These are phyloP conservation scores for Penicillium subrubescens DNA, from an alignment of 495 filamentous ascomycete genomes.

Conservation along the genomic window DNA sequence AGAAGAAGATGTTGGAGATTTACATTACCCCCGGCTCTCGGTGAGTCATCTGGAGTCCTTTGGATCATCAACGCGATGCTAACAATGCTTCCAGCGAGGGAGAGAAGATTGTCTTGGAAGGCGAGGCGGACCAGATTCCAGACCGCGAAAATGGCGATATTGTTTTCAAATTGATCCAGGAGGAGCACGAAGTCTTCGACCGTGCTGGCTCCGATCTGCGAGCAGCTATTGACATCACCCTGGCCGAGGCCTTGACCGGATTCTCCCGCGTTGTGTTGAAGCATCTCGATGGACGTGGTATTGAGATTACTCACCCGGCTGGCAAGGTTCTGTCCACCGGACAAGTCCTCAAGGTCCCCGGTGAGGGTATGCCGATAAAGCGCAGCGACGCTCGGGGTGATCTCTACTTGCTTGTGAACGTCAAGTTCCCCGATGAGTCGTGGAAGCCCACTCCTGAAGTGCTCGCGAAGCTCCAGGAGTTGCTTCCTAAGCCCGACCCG, in stretches of 20 bases:
- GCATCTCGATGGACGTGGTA: constrained; percentile 92
- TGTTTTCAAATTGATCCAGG: constrained; percentile 82
- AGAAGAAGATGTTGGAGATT: constrained; percentile 91
- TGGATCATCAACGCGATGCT: constrained; percentile 11
- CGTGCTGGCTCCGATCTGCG: constrained; percentile 82
- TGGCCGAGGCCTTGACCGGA: constrained; percentile 83
- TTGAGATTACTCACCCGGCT: constrained; percentile 69
- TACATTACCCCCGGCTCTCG: constrained; percentile 90
- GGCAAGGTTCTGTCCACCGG: constrained; percentile 78
- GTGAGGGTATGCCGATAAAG: constrained; percentile 95
- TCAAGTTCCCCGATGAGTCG: constrained; percentile 84
- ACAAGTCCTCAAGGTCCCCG: constrained; percentile 78
- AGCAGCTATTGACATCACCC: constrained; percentile 74
- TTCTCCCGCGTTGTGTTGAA: constrained; percentile 90
- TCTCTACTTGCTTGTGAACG: constrained; percentile 80
- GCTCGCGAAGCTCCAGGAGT: constrained; percentile 66
- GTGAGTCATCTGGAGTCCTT: constrained; percentile 29
- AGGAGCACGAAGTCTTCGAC: constrained; percentile 76
- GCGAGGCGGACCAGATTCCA: constrained; percentile 92
- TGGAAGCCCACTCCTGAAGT: constrained; percentile 73
- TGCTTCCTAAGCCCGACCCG: constrained; percentile 66
- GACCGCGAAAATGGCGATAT: constrained; percentile 92
- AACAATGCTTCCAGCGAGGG: constrained; percentile 58
- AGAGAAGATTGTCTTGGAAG: constrained; percentile 85
- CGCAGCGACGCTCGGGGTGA: constrained; percentile 81